phyloP scores from a whole-genome alignment of 495 filamentous ascomycete genomes.

The Penicillium robsamsonii region DNA sequence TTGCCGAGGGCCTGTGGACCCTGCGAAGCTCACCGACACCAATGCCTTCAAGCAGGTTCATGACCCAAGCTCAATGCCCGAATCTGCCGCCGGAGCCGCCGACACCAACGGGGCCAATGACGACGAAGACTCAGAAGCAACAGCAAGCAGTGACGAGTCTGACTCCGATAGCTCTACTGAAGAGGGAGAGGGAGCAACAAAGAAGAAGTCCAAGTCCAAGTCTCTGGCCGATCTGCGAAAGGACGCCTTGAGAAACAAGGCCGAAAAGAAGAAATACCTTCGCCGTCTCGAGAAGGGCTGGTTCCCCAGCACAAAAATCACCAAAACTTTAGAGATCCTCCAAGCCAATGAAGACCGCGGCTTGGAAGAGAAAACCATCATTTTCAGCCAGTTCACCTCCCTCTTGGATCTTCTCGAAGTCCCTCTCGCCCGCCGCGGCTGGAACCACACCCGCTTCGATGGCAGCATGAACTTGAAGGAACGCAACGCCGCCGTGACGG shows the following conservation, averaged over 20 bases:
- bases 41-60: conserved; percentile 73
- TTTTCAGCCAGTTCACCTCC: conserved; percentile 92
- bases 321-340: conserved; percentile 71
- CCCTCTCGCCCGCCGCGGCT: conserved; percentile 64
- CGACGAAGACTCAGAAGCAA: conserved; percentile 40
- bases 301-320: conserved; percentile 75
- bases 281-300: conserved; percentile 62
- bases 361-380: conserved; percentile 72
- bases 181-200: conserved; percentile 54
- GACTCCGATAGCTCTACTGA: conserved; percentile 39
- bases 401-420: conserved; percentile 90
- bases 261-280: conserved; percentile 56
- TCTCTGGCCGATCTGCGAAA: conserved; percentile 33
- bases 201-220: conserved; percentile 69
- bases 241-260: conserved; percentile 51
- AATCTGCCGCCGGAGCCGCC: conserved; percentile 16
- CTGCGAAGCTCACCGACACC: conserved; percentile 70
- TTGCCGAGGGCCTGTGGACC: conserved; percentile 64
- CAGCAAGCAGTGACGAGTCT: conserved; percentile 25
- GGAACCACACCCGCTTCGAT: conserved; percentile 76
- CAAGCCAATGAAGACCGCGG: conserved; percentile 45
- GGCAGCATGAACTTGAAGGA: conserved; percentile 71
- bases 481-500: conserved; percentile 68
- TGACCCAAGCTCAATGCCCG: conserved; percentile 44
- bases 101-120: conserved; percentile 15